Evolutionary conservation across 352 stramenopile genomes (phyloP).

Genomic region (Phytophthora agathidicida): DNA sequence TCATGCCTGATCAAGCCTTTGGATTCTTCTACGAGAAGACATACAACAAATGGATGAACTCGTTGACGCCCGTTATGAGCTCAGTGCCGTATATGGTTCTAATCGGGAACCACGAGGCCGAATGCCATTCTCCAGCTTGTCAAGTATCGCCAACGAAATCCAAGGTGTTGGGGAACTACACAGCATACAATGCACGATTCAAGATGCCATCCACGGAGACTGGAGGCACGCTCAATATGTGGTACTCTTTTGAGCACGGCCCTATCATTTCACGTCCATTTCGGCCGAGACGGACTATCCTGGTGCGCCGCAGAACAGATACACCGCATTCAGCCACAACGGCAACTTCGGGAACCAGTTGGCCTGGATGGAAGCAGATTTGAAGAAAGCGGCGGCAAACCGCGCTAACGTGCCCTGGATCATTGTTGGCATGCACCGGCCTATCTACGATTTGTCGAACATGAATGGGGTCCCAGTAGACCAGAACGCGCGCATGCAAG

Average conservation of each 20-base stretch:
- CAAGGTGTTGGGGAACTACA: slow-evolving; percentile 72
- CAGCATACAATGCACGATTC: slow-evolving; percentile 83
- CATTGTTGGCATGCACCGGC: slow-evolving; percentile 58
- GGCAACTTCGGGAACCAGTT: slow-evolving; percentile 60
- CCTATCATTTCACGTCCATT: slow-evolving; percentile 82
- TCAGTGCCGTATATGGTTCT: slow-evolving; percentile 79
- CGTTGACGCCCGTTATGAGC: slow-evolving; percentile 48
- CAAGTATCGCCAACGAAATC: slow-evolving; percentile 45
- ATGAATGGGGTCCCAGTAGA: slow-evolving; percentile 27
- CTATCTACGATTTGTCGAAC: slow-evolving; percentile 36
- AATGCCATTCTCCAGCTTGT: slow-evolving; percentile 78
- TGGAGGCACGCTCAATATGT: slow-evolving; percentile 74
- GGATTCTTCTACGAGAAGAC: slow-evolving; percentile 86
- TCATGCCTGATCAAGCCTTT: slow-evolving; percentile 34
- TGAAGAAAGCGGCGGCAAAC: slow-evolving; percentile 53
- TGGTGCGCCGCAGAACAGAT: too few relatives aligned
- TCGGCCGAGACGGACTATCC: slow-evolving; percentile 78
- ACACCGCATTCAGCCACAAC: too few relatives aligned
- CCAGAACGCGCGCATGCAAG: slow-evolving; percentile 47
- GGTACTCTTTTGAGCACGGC: slow-evolving; percentile 89
- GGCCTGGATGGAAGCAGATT: slow-evolving; percentile 53
- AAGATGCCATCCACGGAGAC: slow-evolving; percentile 79
- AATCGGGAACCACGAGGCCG: slow-evolving; percentile 85
- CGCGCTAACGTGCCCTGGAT: slow-evolving; percentile 54
- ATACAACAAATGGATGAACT: slow-evolving; percentile 84